Percentiles rank a stretch among this genome's conserved stretches.
Conservation (phyloP, 352 stramenopile species). For the Phytophthora vignae region DNA sequence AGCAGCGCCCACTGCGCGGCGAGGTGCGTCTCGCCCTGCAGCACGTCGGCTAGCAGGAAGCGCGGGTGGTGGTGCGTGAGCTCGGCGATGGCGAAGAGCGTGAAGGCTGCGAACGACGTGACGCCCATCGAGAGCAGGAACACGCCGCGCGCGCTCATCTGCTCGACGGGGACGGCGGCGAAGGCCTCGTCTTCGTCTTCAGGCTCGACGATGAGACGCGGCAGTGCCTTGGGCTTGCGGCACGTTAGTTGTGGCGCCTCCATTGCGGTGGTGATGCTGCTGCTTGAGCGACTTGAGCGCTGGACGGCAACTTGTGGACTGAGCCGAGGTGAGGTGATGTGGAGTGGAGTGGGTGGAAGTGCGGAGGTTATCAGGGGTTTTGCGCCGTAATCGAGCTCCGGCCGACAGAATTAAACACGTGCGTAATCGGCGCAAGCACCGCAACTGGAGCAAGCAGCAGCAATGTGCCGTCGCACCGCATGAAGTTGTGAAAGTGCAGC, state of each 20-base stretch:
- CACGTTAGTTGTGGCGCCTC: constrained; percentile 13
- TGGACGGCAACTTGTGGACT: constrained; percentile 24
- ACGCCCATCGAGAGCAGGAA: constrained; percentile 70
- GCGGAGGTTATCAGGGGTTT: constrained; percentile 16
- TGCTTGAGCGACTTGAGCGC: constrained; percentile 1
- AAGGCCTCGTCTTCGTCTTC: constrained; percentile 40
- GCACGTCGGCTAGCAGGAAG: constrained; percentile 41
- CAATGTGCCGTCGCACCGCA: not conserved
- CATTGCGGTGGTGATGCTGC: constrained; percentile 12
- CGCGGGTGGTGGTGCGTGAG: constrained; percentile 52
- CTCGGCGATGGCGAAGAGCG: constrained; percentile 65
- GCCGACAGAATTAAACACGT: not conserved
- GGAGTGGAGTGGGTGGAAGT: not conserved
- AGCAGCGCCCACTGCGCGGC: constrained; percentile 57
- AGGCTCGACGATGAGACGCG: constrained; percentile 21
- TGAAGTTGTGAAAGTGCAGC: constrained; percentile 20
- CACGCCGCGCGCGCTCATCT: constrained; percentile 53
- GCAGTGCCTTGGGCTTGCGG: constrained; percentile 30
- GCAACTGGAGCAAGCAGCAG: not conserved
- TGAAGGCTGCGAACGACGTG: constrained; percentile 71
- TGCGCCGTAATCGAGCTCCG: constrained; percentile 18
- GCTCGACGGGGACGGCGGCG: constrained; percentile 33
- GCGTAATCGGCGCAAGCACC: constrained; percentile 24
- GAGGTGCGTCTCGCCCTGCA: constrained; percentile 46
- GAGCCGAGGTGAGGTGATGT: not conserved